Evolutionary conservation across 768 basidiomycete genomes (phyloP).

Genomic region (Boletellus ananas): DNA sequence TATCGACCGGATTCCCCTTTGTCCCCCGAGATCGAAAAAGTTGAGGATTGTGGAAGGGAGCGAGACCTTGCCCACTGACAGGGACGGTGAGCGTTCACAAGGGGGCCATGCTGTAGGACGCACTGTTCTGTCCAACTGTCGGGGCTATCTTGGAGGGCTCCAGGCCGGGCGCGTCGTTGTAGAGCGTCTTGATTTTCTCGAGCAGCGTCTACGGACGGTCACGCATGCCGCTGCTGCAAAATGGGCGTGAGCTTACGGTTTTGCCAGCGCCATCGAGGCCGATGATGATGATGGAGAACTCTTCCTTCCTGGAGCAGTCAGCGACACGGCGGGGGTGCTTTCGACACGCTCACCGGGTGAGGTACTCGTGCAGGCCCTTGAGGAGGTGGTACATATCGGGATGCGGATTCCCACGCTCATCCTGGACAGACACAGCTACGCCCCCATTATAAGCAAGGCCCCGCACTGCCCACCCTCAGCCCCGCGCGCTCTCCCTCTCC

Average conservation of each 20-base stretch:
- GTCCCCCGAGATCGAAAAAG: slow-evolving; percentile 97
- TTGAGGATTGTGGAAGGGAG: slow-evolving; percentile 91
- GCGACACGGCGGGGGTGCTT: not conserved
- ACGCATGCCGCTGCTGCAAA: not conserved
- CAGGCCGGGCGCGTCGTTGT: slow-evolving; percentile 84
- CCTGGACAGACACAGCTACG: not conserved
- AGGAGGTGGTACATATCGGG: slow-evolving; percentile 85
- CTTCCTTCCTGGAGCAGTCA: slow-evolving; percentile 60
- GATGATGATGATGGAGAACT: slow-evolving; percentile 93
- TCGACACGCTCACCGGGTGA: slow-evolving; percentile 59
- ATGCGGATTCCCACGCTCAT: no score
- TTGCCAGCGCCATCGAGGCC: slow-evolving; percentile 93
- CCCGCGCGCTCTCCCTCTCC: not conserved
- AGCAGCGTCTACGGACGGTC: slow-evolving; percentile 60
- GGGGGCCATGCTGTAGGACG: slow-evolving; percentile 25
- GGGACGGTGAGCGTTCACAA: not conserved
- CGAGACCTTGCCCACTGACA: slow-evolving; percentile 83
- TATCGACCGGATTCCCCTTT: slow-evolving; percentile 88
- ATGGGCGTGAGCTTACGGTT: slow-evolving; percentile 47
- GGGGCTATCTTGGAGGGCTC: slow-evolving; percentile 91
- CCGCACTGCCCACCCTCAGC: not conserved
- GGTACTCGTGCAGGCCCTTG: slow-evolving; percentile 85
- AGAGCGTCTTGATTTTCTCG: slow-evolving; percentile 92
- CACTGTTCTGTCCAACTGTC: slow-evolving; percentile 97
- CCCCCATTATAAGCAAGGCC: not conserved